A percentile compares a stretch with the other conserved stretches of the same genome.
phyloP scores from a whole-genome alignment of 805 yeast genomes.

The Teunomyces lycoperdinae region DNA sequence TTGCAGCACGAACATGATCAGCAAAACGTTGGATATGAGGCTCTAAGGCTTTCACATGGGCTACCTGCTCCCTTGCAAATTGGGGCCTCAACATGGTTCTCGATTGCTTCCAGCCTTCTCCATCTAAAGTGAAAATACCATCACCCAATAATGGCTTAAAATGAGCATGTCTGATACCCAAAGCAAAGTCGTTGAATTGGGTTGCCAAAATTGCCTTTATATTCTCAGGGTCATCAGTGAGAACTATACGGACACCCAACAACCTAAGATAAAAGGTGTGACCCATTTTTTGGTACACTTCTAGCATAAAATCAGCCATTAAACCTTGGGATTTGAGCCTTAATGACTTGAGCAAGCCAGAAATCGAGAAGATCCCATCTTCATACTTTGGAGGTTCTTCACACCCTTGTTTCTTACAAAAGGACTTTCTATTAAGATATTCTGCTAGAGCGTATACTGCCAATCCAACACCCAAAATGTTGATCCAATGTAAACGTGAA shows the following conservation, averaged over 20 bases:
- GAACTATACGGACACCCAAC: slow-evolving; percentile 17
- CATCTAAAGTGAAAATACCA: slow-evolving; percentile 27
- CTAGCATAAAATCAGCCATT: slow-evolving; percentile 18
- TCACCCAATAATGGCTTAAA: slow-evolving; percentile 22
- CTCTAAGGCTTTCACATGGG: slow-evolving; percentile 24
- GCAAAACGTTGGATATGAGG: slow-evolving; percentile 19
- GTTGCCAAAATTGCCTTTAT: slow-evolving; percentile 28
- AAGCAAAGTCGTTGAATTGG: slow-evolving; percentile 23
- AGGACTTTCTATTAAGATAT: slow-evolving; percentile 5
- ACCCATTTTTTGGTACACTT: slow-evolving; percentile 5
- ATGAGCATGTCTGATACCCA: slow-evolving; percentile 21
- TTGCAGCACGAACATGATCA: slow-evolving; percentile 12
- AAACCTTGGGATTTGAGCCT: slow-evolving; percentile 20
- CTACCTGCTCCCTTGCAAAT: slow-evolving; percentile 25
- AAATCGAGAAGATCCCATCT: slow-evolving; percentile 8
- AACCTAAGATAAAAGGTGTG: slow-evolving; percentile 8
- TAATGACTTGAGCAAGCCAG: slow-evolving; percentile 11
- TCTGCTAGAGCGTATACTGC: slow-evolving; percentile 6
- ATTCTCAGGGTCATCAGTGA: slow-evolving; percentile 23
- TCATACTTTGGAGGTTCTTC: slow-evolving; percentile 5
- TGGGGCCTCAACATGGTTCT: slow-evolving; percentile 28
- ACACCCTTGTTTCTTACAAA: slow-evolving; percentile 12
- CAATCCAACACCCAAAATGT: slow-evolving; percentile 9
- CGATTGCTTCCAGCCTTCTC: slow-evolving; percentile 27
- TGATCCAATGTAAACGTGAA: slow-evolving; percentile 9